These are phyloP conservation scores for Erysimum cheiri DNA, from an alignment of 441 rosid species.

Conservation along the genomic window DNA sequence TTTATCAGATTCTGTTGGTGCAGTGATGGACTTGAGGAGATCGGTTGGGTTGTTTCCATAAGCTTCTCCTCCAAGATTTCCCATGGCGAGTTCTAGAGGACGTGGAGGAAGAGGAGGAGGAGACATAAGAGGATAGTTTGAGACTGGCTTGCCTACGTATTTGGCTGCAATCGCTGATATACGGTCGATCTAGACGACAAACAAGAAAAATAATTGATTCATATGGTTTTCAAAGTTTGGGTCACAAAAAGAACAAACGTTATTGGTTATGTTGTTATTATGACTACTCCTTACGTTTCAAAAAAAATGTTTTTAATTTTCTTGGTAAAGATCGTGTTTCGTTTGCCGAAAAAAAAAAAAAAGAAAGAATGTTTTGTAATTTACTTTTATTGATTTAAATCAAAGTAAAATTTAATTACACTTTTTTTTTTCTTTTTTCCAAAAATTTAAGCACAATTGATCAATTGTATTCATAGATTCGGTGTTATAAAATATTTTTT, in stretches of 20 bases:
- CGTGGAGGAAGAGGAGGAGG: constrained; percentile 63
- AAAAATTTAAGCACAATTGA: no score
- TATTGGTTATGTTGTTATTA: constrained; percentile 1
- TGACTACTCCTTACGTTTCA: background rate
- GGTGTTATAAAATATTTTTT: no score
- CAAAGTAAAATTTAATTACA: background rate
- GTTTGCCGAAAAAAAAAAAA: no score
- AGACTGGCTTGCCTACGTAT: constrained; percentile 88
- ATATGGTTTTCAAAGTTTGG: constrained; percentile 2
- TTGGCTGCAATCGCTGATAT: constrained; percentile 91
- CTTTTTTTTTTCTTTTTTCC: no score
- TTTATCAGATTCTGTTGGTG: constrained; percentile 53
- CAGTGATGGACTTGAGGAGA: constrained; percentile 66
- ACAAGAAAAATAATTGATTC: background rate
- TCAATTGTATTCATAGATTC: no score
- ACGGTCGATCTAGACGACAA: constrained; percentile 67
- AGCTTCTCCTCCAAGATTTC: constrained; percentile 60
- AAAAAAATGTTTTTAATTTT: no score
- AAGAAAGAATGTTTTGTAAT: background rate
- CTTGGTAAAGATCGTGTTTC: no score
- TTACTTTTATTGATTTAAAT: background rate
- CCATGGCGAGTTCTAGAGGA: constrained; percentile 71
- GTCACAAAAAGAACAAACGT: constrained; percentile 13
- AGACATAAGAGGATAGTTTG: constrained; percentile 72
- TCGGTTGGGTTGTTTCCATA: constrained; percentile 79